phyloP scores from a whole-genome alignment of 2,329 filamentous ascomycete species.

The Aspergillus floridensis region DNA sequence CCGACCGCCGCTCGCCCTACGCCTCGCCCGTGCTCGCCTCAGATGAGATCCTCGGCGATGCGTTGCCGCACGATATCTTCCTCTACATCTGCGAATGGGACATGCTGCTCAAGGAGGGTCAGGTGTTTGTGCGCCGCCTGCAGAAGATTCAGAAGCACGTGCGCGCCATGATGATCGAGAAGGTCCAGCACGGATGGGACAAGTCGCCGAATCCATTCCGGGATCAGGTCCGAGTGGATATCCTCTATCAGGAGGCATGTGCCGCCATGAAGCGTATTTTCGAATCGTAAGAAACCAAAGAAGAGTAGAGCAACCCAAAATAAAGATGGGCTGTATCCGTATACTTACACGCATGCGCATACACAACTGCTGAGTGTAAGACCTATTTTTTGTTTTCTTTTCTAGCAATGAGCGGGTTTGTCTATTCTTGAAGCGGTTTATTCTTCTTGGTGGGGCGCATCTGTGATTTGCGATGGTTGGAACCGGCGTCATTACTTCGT shows the following conservation, averaged over 20 bases:
- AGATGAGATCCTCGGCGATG: slow-evolving; percentile 51
- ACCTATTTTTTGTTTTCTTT: not conserved
- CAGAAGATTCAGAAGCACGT: slow-evolving; percentile 45
- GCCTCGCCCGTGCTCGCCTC: slow-evolving; percentile 58
- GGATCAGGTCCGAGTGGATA: slow-evolving; percentile 42
- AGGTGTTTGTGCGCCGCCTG: slow-evolving; percentile 43
- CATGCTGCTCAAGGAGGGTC: slow-evolving; percentile 62
- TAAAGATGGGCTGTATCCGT: not conserved
- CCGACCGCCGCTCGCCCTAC: slow-evolving; percentile 56
- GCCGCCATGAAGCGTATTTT: slow-evolving; percentile 45
- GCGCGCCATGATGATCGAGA: slow-evolving; percentile 46
- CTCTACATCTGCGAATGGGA: slow-evolving; percentile 65
- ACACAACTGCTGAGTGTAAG: not conserved
- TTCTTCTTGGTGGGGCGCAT: not conserved
- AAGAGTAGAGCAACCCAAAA: not conserved
- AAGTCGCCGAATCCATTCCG: slow-evolving; percentile 49
- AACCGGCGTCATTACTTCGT: not conserved
- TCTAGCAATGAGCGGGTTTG: not conserved
- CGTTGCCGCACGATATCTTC: slow-evolving; percentile 59
- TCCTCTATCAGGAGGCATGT: slow-evolving; percentile 45
- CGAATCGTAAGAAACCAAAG: slow-evolving; percentile 16
- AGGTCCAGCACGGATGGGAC: slow-evolving; percentile 49
- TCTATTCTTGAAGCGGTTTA: not conserved
- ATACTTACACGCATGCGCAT: not conserved
- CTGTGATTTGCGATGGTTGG: not conserved